These are phyloP conservation scores for Stereocaulon alpinum DNA, from an alignment of 495 filamentous ascomycete species.

Conservation along the genomic window DNA sequence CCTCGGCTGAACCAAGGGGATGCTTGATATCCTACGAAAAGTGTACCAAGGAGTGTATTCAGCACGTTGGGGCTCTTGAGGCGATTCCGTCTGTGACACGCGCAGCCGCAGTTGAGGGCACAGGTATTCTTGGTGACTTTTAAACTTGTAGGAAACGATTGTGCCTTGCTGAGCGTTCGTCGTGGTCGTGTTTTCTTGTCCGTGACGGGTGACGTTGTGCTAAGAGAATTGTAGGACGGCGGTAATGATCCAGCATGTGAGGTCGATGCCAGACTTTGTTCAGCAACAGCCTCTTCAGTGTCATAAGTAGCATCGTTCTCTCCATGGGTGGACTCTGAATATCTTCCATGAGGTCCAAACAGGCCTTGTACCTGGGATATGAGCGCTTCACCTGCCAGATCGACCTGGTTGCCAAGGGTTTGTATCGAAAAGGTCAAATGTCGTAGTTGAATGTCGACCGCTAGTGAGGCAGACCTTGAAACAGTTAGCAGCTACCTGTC, in stretches of 20 bases:
- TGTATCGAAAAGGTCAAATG: too few relatives aligned
- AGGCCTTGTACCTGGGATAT: too few relatives aligned
- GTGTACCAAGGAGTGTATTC: not conserved
- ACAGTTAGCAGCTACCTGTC: not conserved
- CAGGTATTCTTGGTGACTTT: not conserved
- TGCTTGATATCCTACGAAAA: conserved; percentile 6
- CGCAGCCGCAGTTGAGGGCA: not conserved
- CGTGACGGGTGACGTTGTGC: too few relatives aligned
- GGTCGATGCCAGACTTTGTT: too few relatives aligned
- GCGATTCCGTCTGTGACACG: not conserved
- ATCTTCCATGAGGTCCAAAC: not conserved
- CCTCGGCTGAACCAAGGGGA: not conserved
- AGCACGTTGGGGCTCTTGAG: conserved; percentile 2
- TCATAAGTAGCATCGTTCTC: not conserved
- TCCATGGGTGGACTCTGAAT: not conserved
- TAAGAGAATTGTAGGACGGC: not conserved
- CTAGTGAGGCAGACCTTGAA: not conserved
- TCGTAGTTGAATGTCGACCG: not conserved
- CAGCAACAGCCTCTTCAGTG: too few relatives aligned
- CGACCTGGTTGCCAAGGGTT: not conserved
- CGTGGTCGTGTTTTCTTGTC: too few relatives aligned
- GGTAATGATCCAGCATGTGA: too few relatives aligned
- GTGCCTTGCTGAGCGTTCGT: too few relatives aligned
- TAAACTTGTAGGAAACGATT: not conserved
- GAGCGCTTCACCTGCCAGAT: not conserved